Evolutionary conservation across 148 eudicot genomes (phyloP).

Genomic region (Selenicereus undatus): DNA sequence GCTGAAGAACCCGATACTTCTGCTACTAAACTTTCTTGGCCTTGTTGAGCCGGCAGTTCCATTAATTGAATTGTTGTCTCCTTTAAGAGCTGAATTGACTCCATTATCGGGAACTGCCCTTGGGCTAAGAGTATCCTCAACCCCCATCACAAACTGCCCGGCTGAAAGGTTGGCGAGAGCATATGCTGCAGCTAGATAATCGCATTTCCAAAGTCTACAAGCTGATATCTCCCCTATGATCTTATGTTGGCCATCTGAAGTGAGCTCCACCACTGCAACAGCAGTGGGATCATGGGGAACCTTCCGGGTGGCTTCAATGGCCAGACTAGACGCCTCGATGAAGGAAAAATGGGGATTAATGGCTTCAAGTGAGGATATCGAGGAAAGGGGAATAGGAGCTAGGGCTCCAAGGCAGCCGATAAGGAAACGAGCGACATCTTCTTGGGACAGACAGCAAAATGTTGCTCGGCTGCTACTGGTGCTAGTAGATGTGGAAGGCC

Average conservation of each 20-base stretch:
- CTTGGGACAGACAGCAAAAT: slow-evolving; percentile 85
- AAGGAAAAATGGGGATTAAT: slow-evolving; percentile 56
- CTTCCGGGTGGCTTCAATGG: slow-evolving; percentile 46
- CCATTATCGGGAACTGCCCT: slow-evolving; percentile 38
- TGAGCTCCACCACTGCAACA: slow-evolving; percentile 68
- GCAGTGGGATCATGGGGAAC: slow-evolving; percentile 76
- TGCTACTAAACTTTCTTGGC: slow-evolving; percentile 65
- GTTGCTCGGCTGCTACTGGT: slow-evolving; percentile 29
- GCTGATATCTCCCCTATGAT: slow-evolving; percentile 93
- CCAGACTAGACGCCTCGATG: slow-evolving; percentile 58
- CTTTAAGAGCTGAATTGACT: slow-evolving; percentile 22
- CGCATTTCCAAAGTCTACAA: slow-evolving; percentile 84
- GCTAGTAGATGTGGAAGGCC: slow-evolving; percentile 60
- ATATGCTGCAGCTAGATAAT: slow-evolving; percentile 81
- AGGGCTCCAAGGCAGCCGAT: slow-evolving; percentile 92
- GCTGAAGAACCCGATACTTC: slow-evolving; percentile 73
- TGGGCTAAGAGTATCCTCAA: slow-evolving; percentile 57
- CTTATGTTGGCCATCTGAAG: slow-evolving; percentile 49
- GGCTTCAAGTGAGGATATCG: slow-evolving; percentile 65
- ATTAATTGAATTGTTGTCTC: slow-evolving; percentile 11
- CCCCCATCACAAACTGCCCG: slow-evolving; percentile 94
- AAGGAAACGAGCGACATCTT: slow-evolving; percentile 84
- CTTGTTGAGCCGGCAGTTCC: slow-evolving; percentile 24
- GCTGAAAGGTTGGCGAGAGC: slow-evolving; percentile 88
- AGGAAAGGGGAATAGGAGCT: slow-evolving; percentile 87